These are phyloP conservation scores for Kickxella alabastrina DNA, from an alignment of 192 early-diverging fungal genomes.

Conservation along the genomic window DNA sequence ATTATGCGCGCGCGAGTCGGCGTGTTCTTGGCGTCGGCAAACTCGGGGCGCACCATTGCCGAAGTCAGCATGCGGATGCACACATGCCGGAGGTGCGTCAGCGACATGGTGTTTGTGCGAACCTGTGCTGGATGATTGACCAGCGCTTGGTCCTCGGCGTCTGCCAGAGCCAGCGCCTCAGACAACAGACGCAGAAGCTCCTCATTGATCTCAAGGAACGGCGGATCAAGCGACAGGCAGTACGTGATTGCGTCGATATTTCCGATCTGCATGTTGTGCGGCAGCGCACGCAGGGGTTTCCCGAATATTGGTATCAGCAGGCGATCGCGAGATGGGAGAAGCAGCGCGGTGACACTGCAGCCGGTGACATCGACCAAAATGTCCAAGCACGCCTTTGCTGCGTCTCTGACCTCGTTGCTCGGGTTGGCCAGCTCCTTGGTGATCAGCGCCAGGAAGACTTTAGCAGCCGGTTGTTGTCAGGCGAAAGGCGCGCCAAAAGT, in stretches of 20 bases:
- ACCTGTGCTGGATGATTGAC: conserved; percentile 73
- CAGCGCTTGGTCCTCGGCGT: conserved; percentile 96
- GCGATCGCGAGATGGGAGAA: conserved; percentile 78
- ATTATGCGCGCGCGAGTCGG: conserved; percentile 85
- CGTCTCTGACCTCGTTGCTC: conserved; percentile 81
- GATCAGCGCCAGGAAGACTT: conserved; percentile 57
- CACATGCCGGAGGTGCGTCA: conserved; percentile 87
- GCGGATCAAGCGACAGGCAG: conserved; percentile 82
- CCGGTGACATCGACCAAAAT: conserved; percentile 76
- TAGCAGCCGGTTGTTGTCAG: conserved; percentile 36
- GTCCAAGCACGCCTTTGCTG: conserved; percentile 77
- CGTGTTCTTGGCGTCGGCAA: conserved; percentile 68
- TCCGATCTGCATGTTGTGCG: conserved; percentile 96
- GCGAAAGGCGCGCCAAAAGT: conserved; percentile 28
- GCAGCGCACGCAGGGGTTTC: conserved; percentile 92
- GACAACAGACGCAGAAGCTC: conserved; percentile 84
- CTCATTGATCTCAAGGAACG: conserved; percentile 86
- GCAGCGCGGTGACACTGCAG: conserved; percentile 76
- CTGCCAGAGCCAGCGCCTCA: conserved; percentile 90
- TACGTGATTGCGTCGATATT: conserved; percentile 98
- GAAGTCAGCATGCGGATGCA: conserved; percentile 95
- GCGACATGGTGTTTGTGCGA: conserved; percentile 74
- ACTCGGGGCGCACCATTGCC: conserved; percentile 87
- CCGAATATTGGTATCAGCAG: conserved; percentile 91
- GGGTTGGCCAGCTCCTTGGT: conserved; percentile 90